phyloP scores from a whole-genome alignment of 2,329 filamentous ascomycete species.

The Pseudogymnoascus sp. region DNA sequence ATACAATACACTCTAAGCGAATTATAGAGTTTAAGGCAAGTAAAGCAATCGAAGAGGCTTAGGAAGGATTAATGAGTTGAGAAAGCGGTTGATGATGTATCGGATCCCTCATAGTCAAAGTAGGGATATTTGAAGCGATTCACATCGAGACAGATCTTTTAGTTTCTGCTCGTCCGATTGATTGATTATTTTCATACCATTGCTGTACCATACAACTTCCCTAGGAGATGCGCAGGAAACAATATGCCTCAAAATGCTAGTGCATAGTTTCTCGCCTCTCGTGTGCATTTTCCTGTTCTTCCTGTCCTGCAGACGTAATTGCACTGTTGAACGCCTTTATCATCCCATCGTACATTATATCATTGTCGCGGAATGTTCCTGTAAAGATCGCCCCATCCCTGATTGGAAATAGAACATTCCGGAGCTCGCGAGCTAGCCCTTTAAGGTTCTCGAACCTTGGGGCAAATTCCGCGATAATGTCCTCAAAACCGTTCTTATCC shows the following conservation, averaged over 20 bases:
- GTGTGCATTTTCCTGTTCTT: neutral
- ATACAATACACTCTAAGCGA: too few relatives aligned
- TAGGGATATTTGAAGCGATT: neutral
- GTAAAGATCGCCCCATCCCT: constrained; percentile 19
- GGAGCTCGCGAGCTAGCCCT: constrained; percentile 10
- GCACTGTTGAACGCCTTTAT: constrained; percentile 13
- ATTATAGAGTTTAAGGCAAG: too few relatives aligned
- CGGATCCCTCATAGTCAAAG: neutral
- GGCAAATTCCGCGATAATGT: constrained; percentile 22
- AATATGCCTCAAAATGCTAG: neutral
- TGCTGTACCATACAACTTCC: too few relatives aligned
- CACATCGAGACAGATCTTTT: neutral
- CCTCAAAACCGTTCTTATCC: constrained; percentile 18
- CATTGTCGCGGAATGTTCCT: constrained; percentile 14
- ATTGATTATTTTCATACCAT: neutral
- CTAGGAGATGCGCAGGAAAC: too few relatives aligned
- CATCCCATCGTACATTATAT: constrained; percentile 19
- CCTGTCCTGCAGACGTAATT: constrained; percentile 3
- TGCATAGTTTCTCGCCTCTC: neutral
- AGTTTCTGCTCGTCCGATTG: too few relatives aligned
- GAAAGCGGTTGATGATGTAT: neutral
- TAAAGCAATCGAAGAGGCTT: neutral
- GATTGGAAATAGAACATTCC: constrained; percentile 17
- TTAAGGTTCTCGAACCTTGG: constrained; percentile 21
- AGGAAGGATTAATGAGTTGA: neutral